A percentile compares a stretch with the other conserved stretches of the same genome.
Conservation (phyloP, 2,329 filamentous ascomycete genomes). For the Microcyclospora pomicola region DNA sequence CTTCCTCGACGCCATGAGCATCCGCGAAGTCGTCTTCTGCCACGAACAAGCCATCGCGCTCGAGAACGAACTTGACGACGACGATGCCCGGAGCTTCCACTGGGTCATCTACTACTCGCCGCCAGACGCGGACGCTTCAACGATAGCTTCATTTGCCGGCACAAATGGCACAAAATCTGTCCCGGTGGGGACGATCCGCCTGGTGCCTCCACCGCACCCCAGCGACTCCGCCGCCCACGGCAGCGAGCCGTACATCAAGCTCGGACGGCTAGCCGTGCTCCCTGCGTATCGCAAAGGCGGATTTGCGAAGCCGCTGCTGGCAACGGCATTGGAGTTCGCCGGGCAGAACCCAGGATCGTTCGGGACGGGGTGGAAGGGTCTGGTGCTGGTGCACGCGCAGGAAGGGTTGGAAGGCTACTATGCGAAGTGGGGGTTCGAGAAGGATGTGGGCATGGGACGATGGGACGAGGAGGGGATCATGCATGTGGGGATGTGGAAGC, state of each 20-base stretch:
- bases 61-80: slow-evolving; percentile 63
- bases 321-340: slow-evolving; percentile 55
- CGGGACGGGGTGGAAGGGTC: slow-evolving; percentile 50
- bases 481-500: slow-evolving; percentile 72
- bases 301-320: slow-evolving; percentile 54
- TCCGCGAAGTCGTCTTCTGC: slow-evolving; percentile 45
- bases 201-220: slow-evolving; percentile 58
- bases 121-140: slow-evolving; percentile 30
- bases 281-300: slow-evolving; percentile 31
- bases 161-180: slow-evolving; percentile 27
- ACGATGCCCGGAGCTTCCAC: slow-evolving; percentile 69
- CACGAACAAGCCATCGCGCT: slow-evolving; percentile 43
- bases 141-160: slow-evolving; percentile 27
- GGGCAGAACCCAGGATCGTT: slow-evolving; percentile 40
- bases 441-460: slow-evolving; percentile 57
- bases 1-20: slow-evolving; percentile 42
- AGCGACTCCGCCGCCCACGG: slow-evolving; percentile 13
- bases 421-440: slow-evolving; percentile 56
- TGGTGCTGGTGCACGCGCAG: slow-evolving; percentile 72
- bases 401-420: slow-evolving; percentile 50
- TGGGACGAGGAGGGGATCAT: slow-evolving; percentile 78
- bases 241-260: slow-evolving; percentile 55
- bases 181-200: slow-evolving; percentile 61
- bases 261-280: slow-evolving; percentile 64
- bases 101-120: slow-evolving; percentile 58